phyloP scores from a whole-genome alignment of 495 filamentous ascomycete species.

The Cryomyces minteri region DNA sequence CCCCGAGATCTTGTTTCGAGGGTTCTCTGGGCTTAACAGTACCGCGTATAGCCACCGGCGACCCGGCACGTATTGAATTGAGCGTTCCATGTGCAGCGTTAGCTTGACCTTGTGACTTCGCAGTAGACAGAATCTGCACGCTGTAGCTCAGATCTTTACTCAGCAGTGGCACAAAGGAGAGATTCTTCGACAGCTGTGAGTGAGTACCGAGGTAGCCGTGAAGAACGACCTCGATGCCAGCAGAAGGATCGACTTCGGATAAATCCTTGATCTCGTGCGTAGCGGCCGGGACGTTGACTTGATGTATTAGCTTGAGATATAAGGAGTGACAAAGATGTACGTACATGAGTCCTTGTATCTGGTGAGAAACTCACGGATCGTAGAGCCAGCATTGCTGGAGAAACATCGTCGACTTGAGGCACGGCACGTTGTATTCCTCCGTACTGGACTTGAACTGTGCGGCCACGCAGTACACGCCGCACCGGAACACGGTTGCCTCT shows the following conservation, averaged over 20 bases:
- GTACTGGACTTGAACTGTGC: too few species aligned
- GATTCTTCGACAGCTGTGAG: slow-evolving; percentile 41
- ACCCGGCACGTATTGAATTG: slow-evolving; percentile 10
- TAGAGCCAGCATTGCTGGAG: too few species aligned
- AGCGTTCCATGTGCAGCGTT: slow-evolving; percentile 24
- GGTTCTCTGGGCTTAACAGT: not conserved
- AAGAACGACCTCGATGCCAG: slow-evolving; percentile 35
- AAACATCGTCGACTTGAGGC: too few species aligned
- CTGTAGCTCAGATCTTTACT: slow-evolving; percentile 27
- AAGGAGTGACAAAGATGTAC: not conserved
- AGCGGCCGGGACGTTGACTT: not conserved
- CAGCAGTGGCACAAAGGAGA: slow-evolving; percentile 49
- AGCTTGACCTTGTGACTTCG: slow-evolving; percentile 13
- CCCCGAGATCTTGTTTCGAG: slow-evolving; percentile 1
- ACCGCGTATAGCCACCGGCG: slow-evolving; percentile 1
- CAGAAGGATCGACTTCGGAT: slow-evolving; percentile 2
- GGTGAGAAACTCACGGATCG: too few species aligned
- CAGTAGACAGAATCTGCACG: slow-evolving; percentile 35
- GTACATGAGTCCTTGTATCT: not conserved
- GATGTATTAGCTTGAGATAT: not conserved
- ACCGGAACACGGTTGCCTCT: too few species aligned
- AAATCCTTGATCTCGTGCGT: not conserved
- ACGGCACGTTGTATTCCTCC: too few species aligned
- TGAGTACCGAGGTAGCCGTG: slow-evolving; percentile 55
- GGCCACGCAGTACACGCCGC: too few species aligned